Evolutionary conservation across 176 grass and related monocot species (phyloP).

Genomic region (Carex parvula): DNA sequence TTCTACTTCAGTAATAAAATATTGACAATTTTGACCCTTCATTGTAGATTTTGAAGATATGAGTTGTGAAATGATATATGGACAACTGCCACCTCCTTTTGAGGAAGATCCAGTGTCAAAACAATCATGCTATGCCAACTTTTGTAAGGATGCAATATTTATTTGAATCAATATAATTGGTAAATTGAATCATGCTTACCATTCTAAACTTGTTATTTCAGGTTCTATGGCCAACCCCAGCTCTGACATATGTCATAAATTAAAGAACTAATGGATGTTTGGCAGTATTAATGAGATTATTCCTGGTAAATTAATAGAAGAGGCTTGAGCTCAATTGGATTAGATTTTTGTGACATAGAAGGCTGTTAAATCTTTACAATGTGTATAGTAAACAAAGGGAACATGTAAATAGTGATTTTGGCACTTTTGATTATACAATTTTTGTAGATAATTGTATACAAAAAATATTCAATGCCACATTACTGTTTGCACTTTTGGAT

Average conservation of each 20-base stretch:
- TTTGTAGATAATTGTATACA: background rate
- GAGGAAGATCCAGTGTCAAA: conserved; percentile 78
- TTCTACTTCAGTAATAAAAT: background rate
- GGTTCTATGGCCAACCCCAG: conserved; percentile 70
- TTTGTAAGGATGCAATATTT: conserved; percentile 46
- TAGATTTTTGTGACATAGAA: background rate
- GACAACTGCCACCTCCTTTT: conserved; percentile 65
- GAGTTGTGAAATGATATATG: conserved; percentile 97
- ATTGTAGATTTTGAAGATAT: conserved; percentile 93
- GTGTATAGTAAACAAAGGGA: conserved; percentile 7
- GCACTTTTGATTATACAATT: background rate
- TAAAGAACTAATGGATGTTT: conserved; percentile 14
- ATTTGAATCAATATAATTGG: background rate
- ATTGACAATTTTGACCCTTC: background rate
- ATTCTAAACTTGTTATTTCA: conserved; percentile 26
- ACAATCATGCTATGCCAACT: conserved; percentile 68
- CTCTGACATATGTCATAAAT: conserved; percentile 62
- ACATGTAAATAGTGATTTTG: conserved; percentile 8
- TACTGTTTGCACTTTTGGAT: no score
- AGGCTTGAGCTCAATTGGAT: background rate
- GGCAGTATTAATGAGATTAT: background rate
- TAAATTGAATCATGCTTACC: background rate
- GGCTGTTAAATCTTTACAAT: background rate
- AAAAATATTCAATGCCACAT: no score
- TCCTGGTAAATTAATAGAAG: background rate